phyloP scores from a whole-genome alignment of 208 protist species.

The Perkinsela sp. region DNA sequence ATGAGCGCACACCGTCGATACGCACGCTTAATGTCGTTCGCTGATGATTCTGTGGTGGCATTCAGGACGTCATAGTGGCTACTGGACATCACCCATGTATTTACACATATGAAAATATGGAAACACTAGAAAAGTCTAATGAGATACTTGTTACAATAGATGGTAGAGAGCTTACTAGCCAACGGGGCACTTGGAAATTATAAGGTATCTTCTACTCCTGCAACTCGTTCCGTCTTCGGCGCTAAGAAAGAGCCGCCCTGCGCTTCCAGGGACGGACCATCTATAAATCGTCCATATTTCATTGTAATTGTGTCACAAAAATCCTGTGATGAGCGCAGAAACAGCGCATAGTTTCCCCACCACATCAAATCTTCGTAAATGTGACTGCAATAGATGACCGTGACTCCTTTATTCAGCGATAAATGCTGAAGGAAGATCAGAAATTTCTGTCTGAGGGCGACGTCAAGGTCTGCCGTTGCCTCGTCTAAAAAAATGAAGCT shows the following conservation, averaged over 20 bases:
- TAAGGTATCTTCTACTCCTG: background rate
- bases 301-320: background rate
- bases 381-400: slow-evolving; percentile 61
- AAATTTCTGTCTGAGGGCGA: slow-evolving; percentile 40
- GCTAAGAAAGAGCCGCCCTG: background rate
- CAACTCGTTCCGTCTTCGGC: background rate
- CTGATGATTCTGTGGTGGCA: slow-evolving; percentile 23
- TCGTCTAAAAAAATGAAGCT: slow-evolving; percentile 54
- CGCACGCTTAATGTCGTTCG: slow-evolving; percentile 56
- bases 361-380: slow-evolving; percentile 63
- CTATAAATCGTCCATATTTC: background rate
- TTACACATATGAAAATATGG: background rate
- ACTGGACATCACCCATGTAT: background rate
- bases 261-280: background rate
- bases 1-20: slow-evolving; percentile 60
- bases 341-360: slow-evolving; percentile 27
- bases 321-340: slow-evolving; percentile 8
- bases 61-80: slow-evolving; percentile 46
- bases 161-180: too few relatives aligned
- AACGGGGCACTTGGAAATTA: background rate
- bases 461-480: slow-evolving; percentile 62
- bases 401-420: slow-evolving; percentile 31
- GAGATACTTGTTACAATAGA: too few relatives aligned
- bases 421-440: slow-evolving; percentile 46
- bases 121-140: background rate